Conservation (phyloP, 345 rosid genomes). For the Citropsis articulata region DNA sequence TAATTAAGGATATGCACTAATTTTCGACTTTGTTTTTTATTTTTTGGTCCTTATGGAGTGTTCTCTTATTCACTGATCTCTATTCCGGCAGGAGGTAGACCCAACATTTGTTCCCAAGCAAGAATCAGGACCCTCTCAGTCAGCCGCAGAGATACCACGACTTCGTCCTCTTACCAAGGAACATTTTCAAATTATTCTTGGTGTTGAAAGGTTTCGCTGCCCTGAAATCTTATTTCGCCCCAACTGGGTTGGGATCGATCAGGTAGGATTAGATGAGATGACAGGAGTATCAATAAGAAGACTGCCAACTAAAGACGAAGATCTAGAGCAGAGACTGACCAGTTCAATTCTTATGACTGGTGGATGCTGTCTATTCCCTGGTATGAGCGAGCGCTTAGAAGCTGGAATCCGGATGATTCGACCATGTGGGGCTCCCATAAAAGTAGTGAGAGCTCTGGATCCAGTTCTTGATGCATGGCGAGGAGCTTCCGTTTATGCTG, state of each 20-base stretch:
- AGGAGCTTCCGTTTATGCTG: slow-evolving; percentile 80
- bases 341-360: slow-evolving; percentile 77
- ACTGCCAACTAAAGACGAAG: slow-evolving; percentile 41
- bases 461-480: slow-evolving; percentile 96
- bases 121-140: slow-evolving; percentile 51
- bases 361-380: slow-evolving; percentile 70
- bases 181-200: slow-evolving; percentile 77
- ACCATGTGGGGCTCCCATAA: slow-evolving; percentile 73
- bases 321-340: slow-evolving; percentile 58
- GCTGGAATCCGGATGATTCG: slow-evolving; percentile 77
- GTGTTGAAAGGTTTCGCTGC: slow-evolving; percentile 83
- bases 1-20: too few species aligned
- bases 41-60: neutral
- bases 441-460: slow-evolving; percentile 62
- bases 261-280: slow-evolving; percentile 86
- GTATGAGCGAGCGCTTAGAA: slow-evolving; percentile 68
- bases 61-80: neutral
- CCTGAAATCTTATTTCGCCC: slow-evolving; percentile 82
- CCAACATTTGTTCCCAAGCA: slow-evolving; percentile 65
- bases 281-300: slow-evolving; percentile 71
- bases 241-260: slow-evolving; percentile 83
- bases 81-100: slow-evolving; percentile 62
- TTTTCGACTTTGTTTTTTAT: too few species aligned
- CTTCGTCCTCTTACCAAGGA: slow-evolving; percentile 72
- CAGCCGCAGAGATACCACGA: slow-evolving; percentile 55